Evolutionary conservation across 2,329 filamentous ascomycete genomes (phyloP).

Genomic region (Talaromyces amestolkiae): DNA sequence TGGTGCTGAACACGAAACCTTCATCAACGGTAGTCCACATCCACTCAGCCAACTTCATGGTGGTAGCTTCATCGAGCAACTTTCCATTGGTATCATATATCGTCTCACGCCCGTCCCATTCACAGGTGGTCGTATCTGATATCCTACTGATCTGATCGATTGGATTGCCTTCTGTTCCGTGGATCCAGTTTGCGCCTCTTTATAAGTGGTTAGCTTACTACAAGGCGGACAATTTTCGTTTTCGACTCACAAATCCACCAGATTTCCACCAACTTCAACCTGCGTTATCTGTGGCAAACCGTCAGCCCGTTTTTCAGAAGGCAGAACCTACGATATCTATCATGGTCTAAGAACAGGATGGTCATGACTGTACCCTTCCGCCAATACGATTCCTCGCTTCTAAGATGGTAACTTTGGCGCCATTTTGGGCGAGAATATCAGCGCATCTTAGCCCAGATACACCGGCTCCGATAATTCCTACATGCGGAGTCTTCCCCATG

Average conservation of each 20-base stretch:
- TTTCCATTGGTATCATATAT: conserved; percentile 50
- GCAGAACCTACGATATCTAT: background rate
- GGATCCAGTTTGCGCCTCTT: conserved; percentile 65
- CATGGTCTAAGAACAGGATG: conserved; percentile 4
- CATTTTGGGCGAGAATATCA: conserved; percentile 56
- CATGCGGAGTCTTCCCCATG: conserved; percentile 45
- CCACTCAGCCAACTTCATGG: conserved; percentile 39
- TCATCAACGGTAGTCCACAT: conserved; percentile 60
- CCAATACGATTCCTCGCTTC: conserved; percentile 60
- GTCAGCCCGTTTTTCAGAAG: conserved; percentile 1
- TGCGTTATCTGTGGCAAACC: conserved; percentile 48
- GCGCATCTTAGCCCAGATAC: conserved; percentile 60
- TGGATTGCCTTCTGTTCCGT: conserved; percentile 60
- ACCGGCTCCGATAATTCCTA: conserved; percentile 62
- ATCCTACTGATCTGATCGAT: conserved; percentile 56
- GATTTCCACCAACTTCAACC: conserved; percentile 46
- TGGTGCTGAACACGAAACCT: conserved; percentile 60
- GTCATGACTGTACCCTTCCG: conserved; percentile 49
- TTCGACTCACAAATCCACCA: conserved; percentile 54
- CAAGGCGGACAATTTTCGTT: background rate
- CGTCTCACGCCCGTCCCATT: conserved; percentile 52
- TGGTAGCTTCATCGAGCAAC: conserved; percentile 35
- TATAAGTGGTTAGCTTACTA: conserved; percentile 20
- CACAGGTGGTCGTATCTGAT: conserved; percentile 51
- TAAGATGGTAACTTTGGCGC: conserved; percentile 57